These are phyloP conservation scores for Falciphora oryzae DNA, from an alignment of 2,329 filamentous ascomycete species.

Conservation along the genomic window DNA sequence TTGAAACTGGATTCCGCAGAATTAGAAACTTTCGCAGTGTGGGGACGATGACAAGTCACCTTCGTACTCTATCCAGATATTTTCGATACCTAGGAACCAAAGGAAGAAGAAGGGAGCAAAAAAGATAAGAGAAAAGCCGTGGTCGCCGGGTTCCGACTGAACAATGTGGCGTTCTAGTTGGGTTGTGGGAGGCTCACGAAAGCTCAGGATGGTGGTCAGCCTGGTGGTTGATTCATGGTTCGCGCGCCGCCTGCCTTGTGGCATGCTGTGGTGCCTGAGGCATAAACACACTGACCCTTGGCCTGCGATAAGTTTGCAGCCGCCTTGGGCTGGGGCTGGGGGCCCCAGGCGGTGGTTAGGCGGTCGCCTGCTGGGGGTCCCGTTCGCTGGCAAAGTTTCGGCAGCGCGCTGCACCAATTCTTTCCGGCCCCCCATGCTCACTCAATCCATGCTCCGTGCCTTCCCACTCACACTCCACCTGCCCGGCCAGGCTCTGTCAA, in stretches of 20 bases:
- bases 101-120: too few relatives aligned
- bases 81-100: background rate
- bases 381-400: constrained; percentile 1
- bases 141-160: too few relatives aligned
- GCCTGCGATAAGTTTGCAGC: background rate
- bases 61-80: too few relatives aligned
- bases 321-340: background rate
- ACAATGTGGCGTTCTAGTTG: too few relatives aligned
- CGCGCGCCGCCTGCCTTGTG: background rate
- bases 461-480: constrained; percentile 6
- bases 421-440: constrained; percentile 1
- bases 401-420: background rate
- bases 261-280: background rate
- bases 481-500: constrained; percentile 6
- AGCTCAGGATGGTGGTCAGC: background rate
- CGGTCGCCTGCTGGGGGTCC: background rate
- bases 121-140: too few relatives aligned
- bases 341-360: background rate
- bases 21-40: too few relatives aligned
- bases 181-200: background rate
- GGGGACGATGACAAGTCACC: too few relatives aligned
- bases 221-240: background rate
- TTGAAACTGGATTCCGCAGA: too few relatives aligned
- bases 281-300: background rate
- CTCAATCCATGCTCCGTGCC: constrained; percentile 1